These are phyloP conservation scores for Pseudonitzschia pungens DNA, from an alignment of 108 stramenopile genomes.

Conservation along the genomic window DNA sequence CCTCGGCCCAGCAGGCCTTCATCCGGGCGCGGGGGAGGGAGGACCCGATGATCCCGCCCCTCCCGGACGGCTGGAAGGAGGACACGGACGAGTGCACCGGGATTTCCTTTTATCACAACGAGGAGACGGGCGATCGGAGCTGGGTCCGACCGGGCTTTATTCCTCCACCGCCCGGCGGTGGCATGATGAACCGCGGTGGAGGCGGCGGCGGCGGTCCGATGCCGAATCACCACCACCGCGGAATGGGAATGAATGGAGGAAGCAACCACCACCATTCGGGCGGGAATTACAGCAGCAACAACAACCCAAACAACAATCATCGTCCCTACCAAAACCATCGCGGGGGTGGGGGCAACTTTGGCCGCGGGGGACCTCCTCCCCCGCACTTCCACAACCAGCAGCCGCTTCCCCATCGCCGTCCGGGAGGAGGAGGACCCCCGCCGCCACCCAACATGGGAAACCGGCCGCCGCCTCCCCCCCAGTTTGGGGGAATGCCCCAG, in stretches of 20 bases:
- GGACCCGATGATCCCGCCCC: conserved; percentile 68
- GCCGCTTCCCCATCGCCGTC: too few relatives aligned
- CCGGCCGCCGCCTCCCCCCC: too few relatives aligned
- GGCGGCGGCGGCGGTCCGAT: background rate
- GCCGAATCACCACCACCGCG: conserved; percentile 25
- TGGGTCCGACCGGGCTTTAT: conserved; percentile 86
- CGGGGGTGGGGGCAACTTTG: background rate
- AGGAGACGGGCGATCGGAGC: conserved; percentile 63
- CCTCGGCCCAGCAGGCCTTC: conserved; percentile 65
- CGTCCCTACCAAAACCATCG: conserved; percentile 3
- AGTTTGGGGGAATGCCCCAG: too few relatives aligned
- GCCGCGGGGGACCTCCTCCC: background rate
- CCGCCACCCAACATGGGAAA: background rate
- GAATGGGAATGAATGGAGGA: background rate
- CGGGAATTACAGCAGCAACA: too few relatives aligned
- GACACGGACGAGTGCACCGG: conserved; percentile 78
- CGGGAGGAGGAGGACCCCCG: background rate
- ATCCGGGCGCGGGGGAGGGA: conserved; percentile 41
- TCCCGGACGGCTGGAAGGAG: conserved; percentile 86
- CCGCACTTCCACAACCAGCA: conserved; percentile 10
- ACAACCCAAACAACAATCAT: background rate
- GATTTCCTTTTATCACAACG: conserved; percentile 62
- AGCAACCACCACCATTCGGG: background rate
- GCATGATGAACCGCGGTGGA: background rate
- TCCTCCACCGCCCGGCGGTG: conserved; percentile 70